A percentile compares a stretch with the other conserved stretches of the same genome.
These are phyloP conservation scores for Fusarium sp. DNA, from an alignment of 2,329 filamentous ascomycete genomes.

Conservation along the genomic window DNA sequence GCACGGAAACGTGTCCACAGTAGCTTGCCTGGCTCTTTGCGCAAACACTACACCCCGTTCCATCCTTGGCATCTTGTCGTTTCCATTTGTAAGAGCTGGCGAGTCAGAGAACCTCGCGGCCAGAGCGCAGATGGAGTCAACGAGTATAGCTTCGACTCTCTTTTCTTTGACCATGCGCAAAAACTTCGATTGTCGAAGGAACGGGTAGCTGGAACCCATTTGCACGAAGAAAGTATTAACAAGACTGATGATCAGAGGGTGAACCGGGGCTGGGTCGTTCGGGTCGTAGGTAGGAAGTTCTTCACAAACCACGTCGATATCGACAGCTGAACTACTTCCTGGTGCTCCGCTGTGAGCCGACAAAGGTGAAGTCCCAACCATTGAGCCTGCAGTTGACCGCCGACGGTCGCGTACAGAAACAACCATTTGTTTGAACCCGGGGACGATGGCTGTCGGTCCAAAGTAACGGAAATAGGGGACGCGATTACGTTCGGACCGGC, in stretches of 20 bases:
- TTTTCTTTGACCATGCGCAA: constrained; percentile 83
- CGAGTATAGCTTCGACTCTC: constrained; percentile 83
- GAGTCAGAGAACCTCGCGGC: constrained; percentile 83
- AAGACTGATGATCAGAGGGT: constrained; percentile 80
- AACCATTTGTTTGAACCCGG: constrained; percentile 94
- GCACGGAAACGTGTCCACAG: constrained; percentile 85
- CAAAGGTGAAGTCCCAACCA: constrained; percentile 65
- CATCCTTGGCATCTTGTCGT: constrained; percentile 65
- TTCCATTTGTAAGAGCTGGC: constrained; percentile 61
- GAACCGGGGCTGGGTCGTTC: constrained; percentile 76
- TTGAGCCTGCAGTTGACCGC: constrained; percentile 68
- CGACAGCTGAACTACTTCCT: constrained; percentile 57
- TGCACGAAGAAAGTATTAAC: constrained; percentile 85
- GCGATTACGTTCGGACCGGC: constrained; percentile 69
- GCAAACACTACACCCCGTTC: constrained; percentile 84
- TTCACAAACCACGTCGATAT: constrained; percentile 61
- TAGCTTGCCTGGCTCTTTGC: constrained; percentile 83
- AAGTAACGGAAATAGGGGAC: constrained; percentile 94
- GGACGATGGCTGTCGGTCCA: constrained; percentile 89
- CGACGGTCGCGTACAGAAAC: constrained; percentile 77
- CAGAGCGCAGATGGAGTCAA: constrained; percentile 86
- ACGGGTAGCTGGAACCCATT: constrained; percentile 88
- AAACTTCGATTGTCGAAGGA: constrained; percentile 79
- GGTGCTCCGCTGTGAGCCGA: constrained; percentile 54
- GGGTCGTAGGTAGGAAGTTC: constrained; percentile 81